Percentiles rank a stretch among this genome's conserved stretches.
These are phyloP conservation scores for Pugionium dolabratum DNA, from an alignment of 345 rosid species.

Conservation along the genomic window DNA sequence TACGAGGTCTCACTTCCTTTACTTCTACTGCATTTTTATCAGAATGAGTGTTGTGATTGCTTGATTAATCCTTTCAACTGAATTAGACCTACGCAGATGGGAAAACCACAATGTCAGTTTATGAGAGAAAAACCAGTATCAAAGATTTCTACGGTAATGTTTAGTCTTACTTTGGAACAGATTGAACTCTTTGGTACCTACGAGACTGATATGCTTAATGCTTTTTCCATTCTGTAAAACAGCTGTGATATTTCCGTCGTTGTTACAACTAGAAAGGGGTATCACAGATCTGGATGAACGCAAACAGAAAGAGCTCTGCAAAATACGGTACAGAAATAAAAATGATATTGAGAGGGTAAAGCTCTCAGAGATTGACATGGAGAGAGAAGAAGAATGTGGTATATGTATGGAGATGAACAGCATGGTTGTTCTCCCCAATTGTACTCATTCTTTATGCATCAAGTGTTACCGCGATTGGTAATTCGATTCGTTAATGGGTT, in stretches of 20 bases:
- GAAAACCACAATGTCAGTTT: conserved; percentile 84
- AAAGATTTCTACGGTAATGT: conserved; percentile 75
- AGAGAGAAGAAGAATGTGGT: conserved; percentile 80
- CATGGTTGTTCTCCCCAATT: conserved; percentile 71
- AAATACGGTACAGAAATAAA: conserved; percentile 54
- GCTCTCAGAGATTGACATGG: conserved; percentile 55
- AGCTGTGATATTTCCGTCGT: conserved; percentile 82
- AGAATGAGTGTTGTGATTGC: conserved; percentile 11
- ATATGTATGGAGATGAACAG: conserved; percentile 73
- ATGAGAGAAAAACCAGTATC: conserved; percentile 83
- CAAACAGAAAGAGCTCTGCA: conserved; percentile 68
- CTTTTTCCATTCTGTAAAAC: conserved; percentile 13
- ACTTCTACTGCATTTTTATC: not conserved
- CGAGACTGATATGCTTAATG: not conserved
- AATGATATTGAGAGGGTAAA: conserved; percentile 50
- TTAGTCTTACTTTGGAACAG: not conserved
- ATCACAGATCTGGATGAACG: conserved; percentile 74
- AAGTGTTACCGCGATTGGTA: conserved; percentile 75
- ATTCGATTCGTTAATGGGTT: not conserved
- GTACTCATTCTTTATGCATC: conserved; percentile 71
- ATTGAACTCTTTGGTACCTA: conserved; percentile 8
- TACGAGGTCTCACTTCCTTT: not conserved
- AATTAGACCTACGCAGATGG: conserved; percentile 78
- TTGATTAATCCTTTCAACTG: conserved; percentile 21
- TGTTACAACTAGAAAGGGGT: conserved; percentile 73